Evolutionary conservation across 2,329 filamentous ascomycete genomes (phyloP).

Genomic region (Alternaria burnsii): DNA sequence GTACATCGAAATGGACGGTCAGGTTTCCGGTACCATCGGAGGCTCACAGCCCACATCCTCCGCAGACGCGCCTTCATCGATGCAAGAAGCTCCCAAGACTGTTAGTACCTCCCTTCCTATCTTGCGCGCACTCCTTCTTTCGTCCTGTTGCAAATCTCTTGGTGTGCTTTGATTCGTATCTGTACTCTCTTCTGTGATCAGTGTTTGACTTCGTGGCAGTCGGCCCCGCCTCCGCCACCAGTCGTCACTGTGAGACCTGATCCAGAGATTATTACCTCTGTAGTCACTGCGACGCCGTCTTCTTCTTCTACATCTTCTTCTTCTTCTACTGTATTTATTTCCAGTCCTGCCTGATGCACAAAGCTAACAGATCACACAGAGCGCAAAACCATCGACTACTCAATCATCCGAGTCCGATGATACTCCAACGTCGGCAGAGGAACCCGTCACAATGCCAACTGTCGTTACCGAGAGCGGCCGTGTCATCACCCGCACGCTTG

Average conservation of each 20-base stretch:
- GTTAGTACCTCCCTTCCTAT: conserved; percentile 41
- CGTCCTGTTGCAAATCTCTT: conserved; percentile 1
- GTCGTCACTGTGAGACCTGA: conserved; percentile 30
- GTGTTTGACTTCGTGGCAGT: conserved; percentile 48
- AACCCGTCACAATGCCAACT: conserved; percentile 39
- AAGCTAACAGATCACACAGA: conserved; percentile 23
- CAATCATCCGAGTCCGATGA: conserved; percentile 20
- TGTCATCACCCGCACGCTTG: conserved; percentile 56
- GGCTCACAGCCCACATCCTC: conserved; percentile 41
- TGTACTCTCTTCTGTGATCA: conserved; percentile 12
- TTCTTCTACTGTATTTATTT: conserved; percentile 28
- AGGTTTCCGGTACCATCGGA: conserved; percentile 67
- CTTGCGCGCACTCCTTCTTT: conserved; percentile 21
- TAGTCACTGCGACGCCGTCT: conserved; percentile 34
- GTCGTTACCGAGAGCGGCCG: conserved; percentile 56
- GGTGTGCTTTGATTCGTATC: not conserved
- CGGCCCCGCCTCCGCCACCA: conserved; percentile 43
- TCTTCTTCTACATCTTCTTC: conserved; percentile 16
- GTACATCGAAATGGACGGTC: conserved; percentile 64
- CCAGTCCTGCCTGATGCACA: conserved; percentile 14
- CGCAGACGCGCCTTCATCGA: conserved; percentile 23
- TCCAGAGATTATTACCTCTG: conserved; percentile 38
- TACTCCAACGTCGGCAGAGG: conserved; percentile 13
- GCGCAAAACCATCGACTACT: conserved; percentile 25
- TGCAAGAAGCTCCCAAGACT: conserved; percentile 30